These are phyloP conservation scores for Trichosporon asahii DNA, from an alignment of 1,284 basidiomycete species.

Conservation along the genomic window DNA sequence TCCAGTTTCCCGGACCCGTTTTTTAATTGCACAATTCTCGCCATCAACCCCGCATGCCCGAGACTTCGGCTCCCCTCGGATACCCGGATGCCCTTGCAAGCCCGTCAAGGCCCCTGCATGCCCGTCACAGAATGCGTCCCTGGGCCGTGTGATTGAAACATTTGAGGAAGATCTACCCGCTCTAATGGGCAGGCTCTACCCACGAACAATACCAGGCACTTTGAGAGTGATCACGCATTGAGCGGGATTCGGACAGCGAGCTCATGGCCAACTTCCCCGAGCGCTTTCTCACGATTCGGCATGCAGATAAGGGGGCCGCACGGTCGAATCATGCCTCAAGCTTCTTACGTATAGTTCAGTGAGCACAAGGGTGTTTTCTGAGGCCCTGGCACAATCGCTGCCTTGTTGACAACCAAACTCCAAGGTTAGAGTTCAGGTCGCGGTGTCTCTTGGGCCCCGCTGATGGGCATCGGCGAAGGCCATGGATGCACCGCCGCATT, in stretches of 20 bases:
- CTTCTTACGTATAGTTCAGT: neutral
- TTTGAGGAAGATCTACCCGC: neutral
- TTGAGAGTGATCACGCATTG: no score
- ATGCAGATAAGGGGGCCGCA: neutral
- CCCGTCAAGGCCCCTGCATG: neutral
- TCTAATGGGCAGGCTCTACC: neutral
- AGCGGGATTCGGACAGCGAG: neutral
- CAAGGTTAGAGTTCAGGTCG: constrained; percentile 1
- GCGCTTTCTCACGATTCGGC: neutral
- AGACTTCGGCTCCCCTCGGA: neutral
- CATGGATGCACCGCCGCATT: neutral
- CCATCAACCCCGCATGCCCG: neutral
- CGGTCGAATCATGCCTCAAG: neutral
- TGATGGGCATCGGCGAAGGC: neutral
- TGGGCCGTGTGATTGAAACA: neutral
- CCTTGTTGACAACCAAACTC: neutral
- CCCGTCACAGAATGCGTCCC: neutral
- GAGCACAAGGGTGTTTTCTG: neutral
- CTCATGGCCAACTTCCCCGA: neutral
- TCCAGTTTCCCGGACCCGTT: neutral
- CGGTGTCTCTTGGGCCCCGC: neutral
- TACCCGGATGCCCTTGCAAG: no score
- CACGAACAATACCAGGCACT: neutral
- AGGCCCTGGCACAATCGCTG: neutral
- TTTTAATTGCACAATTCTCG: neutral